phyloP scores from a whole-genome alignment of 805 yeast species.

The Wickerhamiella alocasiicola region DNA sequence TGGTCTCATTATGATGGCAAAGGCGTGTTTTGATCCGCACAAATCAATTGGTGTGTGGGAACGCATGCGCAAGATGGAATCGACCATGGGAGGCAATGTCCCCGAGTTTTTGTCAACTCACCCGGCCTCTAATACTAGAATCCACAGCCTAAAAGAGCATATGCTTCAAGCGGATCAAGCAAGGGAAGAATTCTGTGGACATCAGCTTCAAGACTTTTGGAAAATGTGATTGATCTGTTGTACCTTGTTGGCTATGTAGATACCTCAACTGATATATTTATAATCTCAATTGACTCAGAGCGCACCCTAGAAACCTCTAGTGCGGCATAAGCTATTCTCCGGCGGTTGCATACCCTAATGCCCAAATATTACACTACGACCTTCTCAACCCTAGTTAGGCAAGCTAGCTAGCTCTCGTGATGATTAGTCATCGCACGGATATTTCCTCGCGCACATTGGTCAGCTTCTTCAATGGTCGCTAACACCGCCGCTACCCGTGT shows the following conservation, averaged over 20 bases:
- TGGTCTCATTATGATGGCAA: conserved; percentile 82
- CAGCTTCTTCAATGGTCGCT: conserved; percentile 17
- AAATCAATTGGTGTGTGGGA: conserved; percentile 72
- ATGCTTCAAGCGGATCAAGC: conserved; percentile 31
- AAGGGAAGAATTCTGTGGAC: conserved; percentile 12
- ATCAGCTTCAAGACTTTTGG: neutral
- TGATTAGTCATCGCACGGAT: neutral
- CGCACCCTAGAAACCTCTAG: no score
- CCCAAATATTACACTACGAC: no score
- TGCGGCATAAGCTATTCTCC: no score
- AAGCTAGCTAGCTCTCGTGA: neutral
- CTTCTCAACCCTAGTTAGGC: neutral
- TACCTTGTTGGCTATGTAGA: no score
- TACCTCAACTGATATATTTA: no score
- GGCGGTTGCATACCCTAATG: no score
- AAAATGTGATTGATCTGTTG: no score
- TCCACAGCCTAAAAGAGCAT: conserved; percentile 57
- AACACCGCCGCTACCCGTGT: conserved; percentile 28
- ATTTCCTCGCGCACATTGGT: conserved; percentile 10
- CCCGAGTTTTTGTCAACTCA: conserved; percentile 76
- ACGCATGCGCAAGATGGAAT: conserved; percentile 53
- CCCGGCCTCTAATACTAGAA: conserved; percentile 70
- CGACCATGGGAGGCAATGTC: conserved; percentile 24
- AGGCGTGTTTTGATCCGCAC: conserved; percentile 72
- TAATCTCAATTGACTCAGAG: no score